Evolutionary conservation across 352 stramenopile species (phyloP).

Genomic region (Globisporangium apiculatum): DNA sequence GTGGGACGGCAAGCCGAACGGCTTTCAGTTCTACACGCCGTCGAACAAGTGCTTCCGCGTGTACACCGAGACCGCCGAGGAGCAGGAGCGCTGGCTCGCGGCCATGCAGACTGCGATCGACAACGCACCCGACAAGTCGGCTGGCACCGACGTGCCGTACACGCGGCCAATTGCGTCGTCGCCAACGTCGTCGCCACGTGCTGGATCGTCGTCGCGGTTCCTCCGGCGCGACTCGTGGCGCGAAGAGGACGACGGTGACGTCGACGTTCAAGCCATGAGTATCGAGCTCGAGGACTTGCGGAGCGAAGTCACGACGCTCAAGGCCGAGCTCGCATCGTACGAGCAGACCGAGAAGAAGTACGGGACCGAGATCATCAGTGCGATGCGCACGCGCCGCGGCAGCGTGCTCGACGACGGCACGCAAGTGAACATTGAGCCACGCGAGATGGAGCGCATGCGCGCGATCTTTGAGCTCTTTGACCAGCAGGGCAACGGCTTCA

Average conservation of each 20-base stretch:
- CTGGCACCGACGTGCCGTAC: slow-evolving; percentile 58
- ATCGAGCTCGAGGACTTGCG: slow-evolving; percentile 73
- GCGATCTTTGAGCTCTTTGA: slow-evolving; percentile 82
- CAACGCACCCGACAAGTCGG: slow-evolving; percentile 55
- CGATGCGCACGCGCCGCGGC: slow-evolving; percentile 47
- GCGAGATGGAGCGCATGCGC: slow-evolving; percentile 83
- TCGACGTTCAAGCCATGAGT: slow-evolving; percentile 53
- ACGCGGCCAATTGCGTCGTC: slow-evolving; percentile 60
- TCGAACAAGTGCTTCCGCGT: slow-evolving; percentile 81
- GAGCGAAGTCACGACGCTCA: slow-evolving; percentile 59
- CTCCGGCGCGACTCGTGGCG: slow-evolving; percentile 69
- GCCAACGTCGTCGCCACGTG: slow-evolving; percentile 46
- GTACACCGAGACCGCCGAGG: slow-evolving; percentile 68
- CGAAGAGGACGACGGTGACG: slow-evolving; percentile 39
- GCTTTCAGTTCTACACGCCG: slow-evolving; percentile 85
- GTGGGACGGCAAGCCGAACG: slow-evolving; percentile 82
- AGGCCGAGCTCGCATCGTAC: slow-evolving; percentile 64
- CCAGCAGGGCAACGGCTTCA: slow-evolving; percentile 72
- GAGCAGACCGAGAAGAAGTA: slow-evolving; percentile 78
- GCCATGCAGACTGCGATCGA: slow-evolving; percentile 70
- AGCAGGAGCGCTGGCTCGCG: slow-evolving; percentile 60
- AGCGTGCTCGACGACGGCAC: slow-evolving; percentile 74
- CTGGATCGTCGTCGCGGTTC: slow-evolving; percentile 22
- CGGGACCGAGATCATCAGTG: slow-evolving; percentile 43
- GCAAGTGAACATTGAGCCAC: slow-evolving; percentile 67